Percentiles rank a stretch among this genome's conserved stretches.
Evolutionary conservation across 495 filamentous ascomycete species (phyloP).

Genomic region (Aspergillus sclerotiicarbonarius): DNA sequence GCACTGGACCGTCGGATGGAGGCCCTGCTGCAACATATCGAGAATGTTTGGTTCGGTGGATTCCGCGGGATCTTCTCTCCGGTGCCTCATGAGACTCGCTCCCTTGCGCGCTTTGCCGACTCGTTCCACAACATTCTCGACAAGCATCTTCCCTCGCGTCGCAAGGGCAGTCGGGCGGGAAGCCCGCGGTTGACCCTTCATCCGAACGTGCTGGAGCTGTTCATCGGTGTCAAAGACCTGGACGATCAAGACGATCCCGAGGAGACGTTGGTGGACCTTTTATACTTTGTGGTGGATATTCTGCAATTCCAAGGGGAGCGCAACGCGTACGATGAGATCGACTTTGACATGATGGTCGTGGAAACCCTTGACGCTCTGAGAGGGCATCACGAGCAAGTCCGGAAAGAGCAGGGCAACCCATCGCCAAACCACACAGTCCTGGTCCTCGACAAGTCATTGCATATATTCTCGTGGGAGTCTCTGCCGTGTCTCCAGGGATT

Average conservation of each 20-base stretch:
- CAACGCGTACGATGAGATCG: constrained; percentile 97
- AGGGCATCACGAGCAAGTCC: constrained; percentile 65
- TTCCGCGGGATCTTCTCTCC: constrained; percentile 89
- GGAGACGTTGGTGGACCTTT: constrained; percentile 79
- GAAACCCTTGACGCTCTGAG: constrained; percentile 79
- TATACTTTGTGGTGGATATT: constrained; percentile 96
- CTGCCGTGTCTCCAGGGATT: constrained; percentile 78
- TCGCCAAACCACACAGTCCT: constrained; percentile 83
- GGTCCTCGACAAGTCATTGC: constrained; percentile 87
- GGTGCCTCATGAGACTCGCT: constrained; percentile 53
- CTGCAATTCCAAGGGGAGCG: constrained; percentile 94
- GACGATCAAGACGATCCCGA: constrained; percentile 70
- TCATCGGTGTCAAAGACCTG: constrained; percentile 78
- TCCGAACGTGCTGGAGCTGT: constrained; percentile 76
- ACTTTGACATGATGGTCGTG: constrained; percentile 87
- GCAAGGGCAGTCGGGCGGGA: constrained; percentile 52
- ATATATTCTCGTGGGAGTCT: constrained; percentile 94
- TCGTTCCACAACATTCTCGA: constrained; percentile 80
- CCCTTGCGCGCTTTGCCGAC: constrained; percentile 69
- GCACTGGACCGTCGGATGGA: constrained; percentile 72
- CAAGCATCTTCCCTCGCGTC: constrained; percentile 87
- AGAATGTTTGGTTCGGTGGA: constrained; percentile 90
- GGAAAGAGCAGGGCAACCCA: constrained; percentile 48
- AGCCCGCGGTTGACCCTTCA: constrained; percentile 62
- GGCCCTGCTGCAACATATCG: constrained; percentile 78